Percentiles rank a stretch among this genome's conserved stretches.
Conservation (phyloP, 352 stramenopile genomes). For the Phytophthora sp. region DNA sequence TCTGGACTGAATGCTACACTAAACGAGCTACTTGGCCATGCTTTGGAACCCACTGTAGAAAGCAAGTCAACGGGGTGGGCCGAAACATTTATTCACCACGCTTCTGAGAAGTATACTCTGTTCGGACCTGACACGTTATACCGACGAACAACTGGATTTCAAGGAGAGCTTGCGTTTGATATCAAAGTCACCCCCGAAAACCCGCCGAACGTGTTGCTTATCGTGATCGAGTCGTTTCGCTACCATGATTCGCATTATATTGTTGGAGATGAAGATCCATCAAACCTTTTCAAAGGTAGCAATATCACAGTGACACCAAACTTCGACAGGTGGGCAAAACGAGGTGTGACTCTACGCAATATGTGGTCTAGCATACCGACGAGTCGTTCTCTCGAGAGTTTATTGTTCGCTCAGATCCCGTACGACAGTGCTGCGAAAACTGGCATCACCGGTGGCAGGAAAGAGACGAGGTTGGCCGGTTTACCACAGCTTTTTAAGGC, state of each 20-base stretch:
- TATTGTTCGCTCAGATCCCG: no score
- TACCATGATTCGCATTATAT: slow-evolving; percentile 54
- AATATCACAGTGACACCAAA: slow-evolving; percentile 38
- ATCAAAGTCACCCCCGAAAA: slow-evolving; percentile 34
- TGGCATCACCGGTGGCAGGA: no score
- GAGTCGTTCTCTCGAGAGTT: no score
- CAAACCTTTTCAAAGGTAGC: slow-evolving; percentile 34
- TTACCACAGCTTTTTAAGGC: no score
- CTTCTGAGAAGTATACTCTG: slow-evolving; percentile 13
- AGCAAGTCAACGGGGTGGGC: no score
- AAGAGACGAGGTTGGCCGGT: no score
- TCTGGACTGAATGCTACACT: no score
- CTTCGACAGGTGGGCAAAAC: slow-evolving; percentile 47
- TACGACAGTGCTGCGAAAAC: no score
- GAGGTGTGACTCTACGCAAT: no score
- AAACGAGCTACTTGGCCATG: no score
- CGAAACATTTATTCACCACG: slow-evolving; percentile 3
- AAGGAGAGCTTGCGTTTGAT: slow-evolving; percentile 28
- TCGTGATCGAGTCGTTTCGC: slow-evolving; percentile 56
- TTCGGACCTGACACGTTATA: slow-evolving; percentile 6
- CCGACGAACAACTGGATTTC: slow-evolving; percentile 6
- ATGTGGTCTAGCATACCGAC: no score
- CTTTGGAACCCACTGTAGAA: no score
- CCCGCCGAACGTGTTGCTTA: slow-evolving; percentile 50
- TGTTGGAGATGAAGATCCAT: slow-evolving; percentile 37